A percentile compares a stretch with the other conserved stretches of the same genome.
These are phyloP conservation scores for Tricholoma flavovirens DNA, from an alignment of 768 basidiomycete genomes.

Conservation along the genomic window DNA sequence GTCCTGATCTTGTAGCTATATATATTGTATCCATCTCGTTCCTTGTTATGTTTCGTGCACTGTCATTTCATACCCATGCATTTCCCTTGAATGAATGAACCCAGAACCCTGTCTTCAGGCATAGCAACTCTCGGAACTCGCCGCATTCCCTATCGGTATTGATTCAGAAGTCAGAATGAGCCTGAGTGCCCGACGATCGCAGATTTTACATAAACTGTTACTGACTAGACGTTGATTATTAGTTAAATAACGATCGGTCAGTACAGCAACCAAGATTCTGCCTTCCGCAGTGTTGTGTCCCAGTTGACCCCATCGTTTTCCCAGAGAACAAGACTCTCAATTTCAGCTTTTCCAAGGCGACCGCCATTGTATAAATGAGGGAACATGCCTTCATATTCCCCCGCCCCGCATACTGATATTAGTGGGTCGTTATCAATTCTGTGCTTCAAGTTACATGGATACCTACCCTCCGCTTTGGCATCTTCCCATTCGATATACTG, in stretches of 20 bases:
- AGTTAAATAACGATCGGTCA: neutral
- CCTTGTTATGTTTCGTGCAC: neutral
- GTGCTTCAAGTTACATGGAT: neutral
- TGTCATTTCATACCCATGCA: neutral
- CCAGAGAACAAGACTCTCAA: slow-evolving; percentile 34
- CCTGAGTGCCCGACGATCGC: neutral
- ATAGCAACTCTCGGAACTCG: neutral
- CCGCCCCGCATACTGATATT: slow-evolving; percentile 32
- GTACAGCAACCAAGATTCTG: slow-evolving; percentile 3
- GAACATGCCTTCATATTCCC: slow-evolving; percentile 43
- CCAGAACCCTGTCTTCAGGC: neutral
- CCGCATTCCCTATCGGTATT: neutral
- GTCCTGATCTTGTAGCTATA: slow-evolving; percentile 10
- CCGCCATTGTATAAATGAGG: slow-evolving; percentile 49
- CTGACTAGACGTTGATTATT: neutral
- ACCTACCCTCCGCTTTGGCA: slow-evolving; percentile 30
- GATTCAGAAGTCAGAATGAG: neutral
- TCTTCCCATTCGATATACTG: slow-evolving; percentile 45
- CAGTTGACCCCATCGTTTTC: slow-evolving; percentile 25
- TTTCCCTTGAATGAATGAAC: too few species aligned
- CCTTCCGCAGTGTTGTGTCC: slow-evolving; percentile 19
- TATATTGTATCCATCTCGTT: slow-evolving; percentile 4
- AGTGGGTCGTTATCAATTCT: neutral
- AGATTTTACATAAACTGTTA: neutral
- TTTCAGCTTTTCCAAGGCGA: slow-evolving; percentile 38